Evolutionary conservation across 1,284 basidiomycete species (phyloP), one percentile per base, ranked within the genome.

Genomic region (Malassezia globosa): DNA sequence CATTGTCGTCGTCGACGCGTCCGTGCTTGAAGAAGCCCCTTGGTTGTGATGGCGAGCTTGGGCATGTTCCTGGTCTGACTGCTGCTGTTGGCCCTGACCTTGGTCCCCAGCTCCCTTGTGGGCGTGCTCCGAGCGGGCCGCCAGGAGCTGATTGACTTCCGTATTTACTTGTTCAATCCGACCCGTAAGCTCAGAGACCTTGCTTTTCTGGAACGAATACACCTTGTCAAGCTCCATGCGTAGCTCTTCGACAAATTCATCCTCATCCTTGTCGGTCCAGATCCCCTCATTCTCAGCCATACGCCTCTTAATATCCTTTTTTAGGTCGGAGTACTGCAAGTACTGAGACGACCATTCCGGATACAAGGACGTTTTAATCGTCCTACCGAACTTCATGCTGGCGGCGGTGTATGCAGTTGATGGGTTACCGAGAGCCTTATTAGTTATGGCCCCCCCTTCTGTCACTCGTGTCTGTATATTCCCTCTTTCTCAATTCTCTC

Each of bases 211-310:
- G 72, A 97, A 97, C 65, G 83, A 82, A 66, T 95, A 85, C 48
- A 96, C 84, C 77, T 97, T 97, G 69, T 92, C 86, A 37, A 97
- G 78, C 75, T 97, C 89, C 54, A 77, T 77, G 67, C 87, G 83
- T 48, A 96, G 81, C 35, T 66, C 41, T 29, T 58, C 60, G 22
- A 71, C 65, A 44, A 66, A 70, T 37, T 66, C 65, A 37, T 69
- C 65, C 53, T 71, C 69, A 29, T 71, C 69, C 54, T 64, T 59
- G 51, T 69, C 69, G 24, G 64, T 63, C 69, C 69, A 71, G n/a
- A 38, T 40, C 38, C 63, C 64, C 27, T 63, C 57, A 58, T 69
- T 68, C 38, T 60, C 59, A 19, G 59, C 61, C 47, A 69, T 56
- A 31, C 69, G 54, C 18, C 54, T 55, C 58, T 71, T 71, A 52